phyloP scores from a whole-genome alignment of 164 flowering plant genomes.

The Sedum album region DNA sequence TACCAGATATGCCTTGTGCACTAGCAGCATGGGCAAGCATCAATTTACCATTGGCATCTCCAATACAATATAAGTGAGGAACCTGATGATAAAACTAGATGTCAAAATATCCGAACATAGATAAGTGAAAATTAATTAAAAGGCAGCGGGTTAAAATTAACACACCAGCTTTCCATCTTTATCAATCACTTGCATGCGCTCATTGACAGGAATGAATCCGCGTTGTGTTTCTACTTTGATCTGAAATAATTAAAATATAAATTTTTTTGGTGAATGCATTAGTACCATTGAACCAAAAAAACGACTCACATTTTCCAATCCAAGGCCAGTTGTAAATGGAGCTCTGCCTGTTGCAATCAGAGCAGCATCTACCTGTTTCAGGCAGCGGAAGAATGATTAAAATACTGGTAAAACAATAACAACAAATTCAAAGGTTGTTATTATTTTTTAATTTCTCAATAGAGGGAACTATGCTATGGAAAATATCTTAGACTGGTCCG shows the following conservation, averaged over 20 bases:
- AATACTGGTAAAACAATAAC: background rate
- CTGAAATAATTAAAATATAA: slow-evolving; percentile 26
- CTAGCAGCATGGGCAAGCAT: slow-evolving; percentile 99
- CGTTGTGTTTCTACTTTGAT: slow-evolving; percentile 81
- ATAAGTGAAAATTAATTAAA: background rate
- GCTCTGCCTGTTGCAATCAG: slow-evolving; percentile 99
- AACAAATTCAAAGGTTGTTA: background rate
- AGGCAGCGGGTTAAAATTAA: background rate
- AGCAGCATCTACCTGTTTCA: slow-evolving; percentile 89
- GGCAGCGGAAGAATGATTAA: background rate
- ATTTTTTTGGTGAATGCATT: background rate
- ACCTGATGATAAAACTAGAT: slow-evolving; percentile 35
- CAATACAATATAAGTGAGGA: slow-evolving; percentile 93
- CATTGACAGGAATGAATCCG: slow-evolving; percentile 96
- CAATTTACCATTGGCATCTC: slow-evolving; percentile 99
- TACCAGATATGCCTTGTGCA: slow-evolving; percentile 97
- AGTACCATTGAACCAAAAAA: background rate
- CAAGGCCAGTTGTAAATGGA: slow-evolving; percentile 90
- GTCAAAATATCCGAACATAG: slow-evolving; percentile 11
- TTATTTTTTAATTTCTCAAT: too few species aligned
- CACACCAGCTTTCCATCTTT: slow-evolving; percentile 73
- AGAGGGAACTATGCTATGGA: background rate
- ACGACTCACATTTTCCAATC: slow-evolving; percentile 76
- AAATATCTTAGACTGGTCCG: background rate
- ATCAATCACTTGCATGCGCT: slow-evolving; percentile 87